A percentile compares a stretch with the other conserved stretches of the same genome.
phyloP scores from a whole-genome alignment of 768 basidiomycete genomes.

The Xerocomus brunneocitrinus region DNA sequence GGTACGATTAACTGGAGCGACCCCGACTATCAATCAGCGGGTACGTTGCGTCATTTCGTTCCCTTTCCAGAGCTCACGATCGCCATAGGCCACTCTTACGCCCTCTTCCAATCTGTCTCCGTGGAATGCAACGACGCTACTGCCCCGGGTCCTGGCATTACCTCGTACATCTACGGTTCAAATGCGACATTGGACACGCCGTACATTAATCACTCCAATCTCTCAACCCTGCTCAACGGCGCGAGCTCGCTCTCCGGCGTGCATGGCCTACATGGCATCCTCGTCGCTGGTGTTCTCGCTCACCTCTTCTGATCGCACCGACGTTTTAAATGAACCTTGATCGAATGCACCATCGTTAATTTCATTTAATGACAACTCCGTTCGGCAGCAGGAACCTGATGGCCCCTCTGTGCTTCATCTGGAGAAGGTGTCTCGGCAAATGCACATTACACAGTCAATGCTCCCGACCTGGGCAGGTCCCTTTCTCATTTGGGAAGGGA shows the following conservation, averaged over 20 bases:
- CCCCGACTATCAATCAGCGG: constrained; percentile 69
- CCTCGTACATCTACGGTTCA: constrained; percentile 60
- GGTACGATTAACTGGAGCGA: constrained; percentile 81
- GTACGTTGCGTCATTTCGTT: constrained; percentile 24
- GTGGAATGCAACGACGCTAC: constrained; percentile 58
- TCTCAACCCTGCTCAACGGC: constrained; percentile 49
- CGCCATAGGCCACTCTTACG: constrained; percentile 61
- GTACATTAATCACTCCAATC: constrained; percentile 46
- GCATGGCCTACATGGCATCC: constrained; percentile 9
- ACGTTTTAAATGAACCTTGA: constrained; percentile 26
- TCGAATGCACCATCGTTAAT: too few species aligned
- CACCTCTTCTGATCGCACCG: constrained; percentile 16
- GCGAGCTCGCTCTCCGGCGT: constrained; percentile 9
- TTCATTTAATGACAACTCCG: too few species aligned
- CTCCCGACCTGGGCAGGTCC: too few species aligned
- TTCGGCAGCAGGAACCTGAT: too few species aligned
- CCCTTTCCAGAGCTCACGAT: not conserved
- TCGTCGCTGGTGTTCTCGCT: constrained; percentile 14
- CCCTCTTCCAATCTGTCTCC: constrained; percentile 55
- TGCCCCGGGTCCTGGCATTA: constrained; percentile 41
- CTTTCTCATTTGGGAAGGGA: too few species aligned
- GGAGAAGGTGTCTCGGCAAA: too few species aligned
- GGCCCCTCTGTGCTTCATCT: too few species aligned
- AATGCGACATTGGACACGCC: constrained; percentile 42
- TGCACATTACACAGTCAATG: too few species aligned